Evolutionary conservation across 78 protist genomes (phyloP), one percentile per base, ranked within the genome.

Genomic region (Acrasis kona): DNA sequence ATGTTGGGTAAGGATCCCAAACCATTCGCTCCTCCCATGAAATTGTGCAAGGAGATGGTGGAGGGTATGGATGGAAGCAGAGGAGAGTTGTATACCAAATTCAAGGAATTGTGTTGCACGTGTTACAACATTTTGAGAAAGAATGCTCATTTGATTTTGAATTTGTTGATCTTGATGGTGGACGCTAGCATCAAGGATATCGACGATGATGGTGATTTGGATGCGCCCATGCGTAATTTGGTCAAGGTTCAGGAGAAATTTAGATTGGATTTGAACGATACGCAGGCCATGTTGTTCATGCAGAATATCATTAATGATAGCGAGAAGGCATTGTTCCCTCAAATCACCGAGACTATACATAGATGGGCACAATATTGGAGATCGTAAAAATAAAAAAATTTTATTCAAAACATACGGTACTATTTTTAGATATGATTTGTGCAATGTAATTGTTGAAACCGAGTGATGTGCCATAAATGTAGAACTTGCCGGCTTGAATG

Each of bases 21-120:
- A 64, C 96, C 95, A 35, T 80, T 86, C 32, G 88, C 93, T 7
- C 98, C 99, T 58, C 98, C 99, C 5, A 89, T 96, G 95, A 92
- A 92, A 76, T 61, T 91, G 28, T 30, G 79, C 80, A 84, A 84
- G 74, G 97, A 94, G 66, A 96, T 96, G 98, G 93, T 96, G 6
- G 89, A 92, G 12, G 97, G 89, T 34, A 92, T 96, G 97, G 98
- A 98, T 10, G 98, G 98, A 29, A 78, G 87, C 37, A 40, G 70
- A 29, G 37, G 88, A 29, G 71, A n/a, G 19, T 82, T 73, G 35
- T 93, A 79, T 67, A 65, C 34, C n/a, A 74, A 68, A 39, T 96
- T 96, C 84, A 75, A 61, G 19, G 65, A 76, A 41, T 64, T 80
- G 35, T 96, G 98, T 75, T 87, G 86, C 80, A 89, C 78, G 37